Percentiles rank a stretch among this genome's conserved stretches.
Conservation (phyloP, 108 stramenopile genomes). For the Pseudonitzschia multistriata region DNA sequence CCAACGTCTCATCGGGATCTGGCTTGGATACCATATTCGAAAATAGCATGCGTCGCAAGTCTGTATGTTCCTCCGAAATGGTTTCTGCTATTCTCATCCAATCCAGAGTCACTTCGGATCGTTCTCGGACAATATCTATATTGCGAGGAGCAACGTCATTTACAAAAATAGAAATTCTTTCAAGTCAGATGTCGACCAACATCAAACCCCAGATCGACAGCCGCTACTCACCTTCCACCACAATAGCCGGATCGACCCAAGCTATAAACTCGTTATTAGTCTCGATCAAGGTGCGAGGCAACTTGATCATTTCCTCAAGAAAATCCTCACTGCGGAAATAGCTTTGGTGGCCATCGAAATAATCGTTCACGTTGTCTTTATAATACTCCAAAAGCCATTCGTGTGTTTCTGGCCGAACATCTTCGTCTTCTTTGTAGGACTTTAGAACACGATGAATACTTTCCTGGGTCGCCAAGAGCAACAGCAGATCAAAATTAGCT, state of each 20-base stretch:
- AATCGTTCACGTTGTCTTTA: conserved; percentile 37
- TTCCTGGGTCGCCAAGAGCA: conserved; percentile 70
- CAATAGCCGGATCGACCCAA: conserved; percentile 15
- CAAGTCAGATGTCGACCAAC: background rate
- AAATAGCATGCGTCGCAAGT: conserved; percentile 49
- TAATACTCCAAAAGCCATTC: conserved; percentile 66
- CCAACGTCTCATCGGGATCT: background rate
- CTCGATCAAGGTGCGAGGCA: conserved; percentile 49
- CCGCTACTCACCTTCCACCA: conserved; percentile 18
- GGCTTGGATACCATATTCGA: conserved; percentile 17
- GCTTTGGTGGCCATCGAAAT: conserved; percentile 77
- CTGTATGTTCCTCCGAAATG: conserved; percentile 57
- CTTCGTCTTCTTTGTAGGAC: conserved; percentile 36
- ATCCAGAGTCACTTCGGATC: conserved; percentile 56
- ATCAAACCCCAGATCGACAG: background rate
- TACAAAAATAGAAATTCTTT: background rate
- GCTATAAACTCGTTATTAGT: conserved; percentile 40
- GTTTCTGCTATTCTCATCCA: conserved; percentile 53
- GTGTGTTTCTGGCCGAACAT: conserved; percentile 38
- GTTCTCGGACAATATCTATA: conserved; percentile 50
- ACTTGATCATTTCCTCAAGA: conserved; percentile 56
- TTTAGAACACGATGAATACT: conserved; percentile 65
- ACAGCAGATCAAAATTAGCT: conserved; percentile 77
- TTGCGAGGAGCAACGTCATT: background rate
- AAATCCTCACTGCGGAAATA: conserved; percentile 83